Evolutionary conservation across 2,329 filamentous ascomycete species (phyloP).

Genomic region (Periconia macrospinosa): DNA sequence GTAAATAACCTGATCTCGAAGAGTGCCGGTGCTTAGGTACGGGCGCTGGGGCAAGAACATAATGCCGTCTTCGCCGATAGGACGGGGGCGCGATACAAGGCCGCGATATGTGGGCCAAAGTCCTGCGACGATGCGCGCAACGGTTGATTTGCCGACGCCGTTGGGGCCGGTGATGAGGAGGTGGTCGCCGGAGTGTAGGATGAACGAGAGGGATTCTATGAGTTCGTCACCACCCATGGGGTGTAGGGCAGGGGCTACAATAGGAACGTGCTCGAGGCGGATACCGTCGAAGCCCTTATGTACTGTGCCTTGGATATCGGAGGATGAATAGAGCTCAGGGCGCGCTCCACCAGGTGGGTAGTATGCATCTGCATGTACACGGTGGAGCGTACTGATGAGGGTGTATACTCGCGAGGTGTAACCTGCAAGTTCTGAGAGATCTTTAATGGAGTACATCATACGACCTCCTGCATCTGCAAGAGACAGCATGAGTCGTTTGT

Average conservation of each 20-base stretch:
- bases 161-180: conserved; percentile 93
- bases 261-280: conserved; percentile 86
- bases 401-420: conserved; percentile 97
- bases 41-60: conserved; percentile 97
- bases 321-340: conserved; percentile 82
- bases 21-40: conserved; percentile 87
- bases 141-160: conserved; percentile 89
- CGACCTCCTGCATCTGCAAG: conserved; percentile 92
- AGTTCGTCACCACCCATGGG: conserved; percentile 91
- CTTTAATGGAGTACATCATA: conserved; percentile 99
- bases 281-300: conserved; percentile 96
- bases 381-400: conserved; percentile 89
- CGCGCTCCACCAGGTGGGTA: conserved; percentile 66
- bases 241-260: conserved; percentile 86
- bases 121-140: conserved; percentile 83
- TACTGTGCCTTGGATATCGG: conserved; percentile 89
- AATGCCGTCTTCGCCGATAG: conserved; percentile 82
- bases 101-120: conserved; percentile 97
- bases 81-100: conserved; percentile 83
- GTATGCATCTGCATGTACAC: conserved; percentile 90
- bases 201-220: conserved; percentile 83
- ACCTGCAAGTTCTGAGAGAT: conserved; percentile 90
- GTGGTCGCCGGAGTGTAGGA: conserved; percentile 88
- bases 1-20: conserved; percentile 97
- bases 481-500: conserved; percentile 97